Conservation (phyloP, 805 yeast species). For the Cyberlindnera xishuangbannaensis region DNA sequence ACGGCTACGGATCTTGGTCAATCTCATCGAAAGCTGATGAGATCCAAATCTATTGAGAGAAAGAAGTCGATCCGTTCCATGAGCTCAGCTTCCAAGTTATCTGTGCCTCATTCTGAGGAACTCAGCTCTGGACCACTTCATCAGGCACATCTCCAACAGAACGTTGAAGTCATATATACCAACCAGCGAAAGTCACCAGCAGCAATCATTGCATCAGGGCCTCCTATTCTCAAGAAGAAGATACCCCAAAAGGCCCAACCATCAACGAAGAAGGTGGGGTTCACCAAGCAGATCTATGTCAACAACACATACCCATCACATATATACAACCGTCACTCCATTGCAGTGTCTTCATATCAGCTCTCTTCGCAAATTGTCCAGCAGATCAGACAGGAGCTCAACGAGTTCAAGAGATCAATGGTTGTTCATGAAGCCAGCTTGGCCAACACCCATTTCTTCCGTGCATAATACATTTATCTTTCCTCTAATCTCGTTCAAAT, state of each 20-base stretch:
- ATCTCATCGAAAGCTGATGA: conserved; percentile 25
- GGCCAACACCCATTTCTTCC: conserved; percentile 61
- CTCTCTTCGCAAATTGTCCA: conserved; percentile 46
- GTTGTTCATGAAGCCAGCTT: conserved; percentile 57
- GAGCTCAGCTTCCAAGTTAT: conserved; percentile 21
- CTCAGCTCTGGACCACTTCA: neutral
- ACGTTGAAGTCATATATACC: conserved; percentile 16
- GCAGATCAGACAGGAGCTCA: conserved; percentile 58
- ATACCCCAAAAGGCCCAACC: neutral
- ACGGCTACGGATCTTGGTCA: conserved; percentile 27
- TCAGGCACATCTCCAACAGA: neutral
- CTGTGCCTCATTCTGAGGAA: conserved; percentile 10
- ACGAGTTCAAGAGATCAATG: conserved; percentile 65
- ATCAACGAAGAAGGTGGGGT: conserved; percentile 31
- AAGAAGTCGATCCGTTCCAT: conserved; percentile 29
- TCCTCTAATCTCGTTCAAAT: too few relatives aligned
- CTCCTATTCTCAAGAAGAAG: conserved; percentile 8
- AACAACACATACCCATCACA: conserved; percentile 48
- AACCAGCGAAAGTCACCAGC: conserved; percentile 12
- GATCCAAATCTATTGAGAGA: conserved; percentile 32
- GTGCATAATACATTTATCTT: too few relatives aligned
- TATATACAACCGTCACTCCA: conserved; percentile 48
- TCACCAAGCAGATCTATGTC: conserved; percentile 41
- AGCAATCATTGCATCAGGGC: neutral
- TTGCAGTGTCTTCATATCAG: conserved; percentile 32